Conservation (phyloP, 805 yeast species). For the Candida vartiovaarae region DNA sequence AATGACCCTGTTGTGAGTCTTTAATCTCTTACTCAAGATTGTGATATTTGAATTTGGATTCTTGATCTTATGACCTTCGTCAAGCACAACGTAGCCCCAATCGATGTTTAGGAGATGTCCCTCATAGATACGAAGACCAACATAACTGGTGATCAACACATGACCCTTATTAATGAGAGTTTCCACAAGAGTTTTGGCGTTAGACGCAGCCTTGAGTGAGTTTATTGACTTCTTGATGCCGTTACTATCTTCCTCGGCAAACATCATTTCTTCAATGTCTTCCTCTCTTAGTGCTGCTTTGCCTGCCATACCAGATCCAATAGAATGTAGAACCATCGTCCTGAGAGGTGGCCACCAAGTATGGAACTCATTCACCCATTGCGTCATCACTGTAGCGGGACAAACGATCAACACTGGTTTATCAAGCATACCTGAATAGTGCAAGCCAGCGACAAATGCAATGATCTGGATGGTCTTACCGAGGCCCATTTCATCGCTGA, state of each 20-base stretch:
- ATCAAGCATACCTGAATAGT: constrained; percentile 65
- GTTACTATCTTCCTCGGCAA: constrained; percentile 35
- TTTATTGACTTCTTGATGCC: constrained; percentile 22
- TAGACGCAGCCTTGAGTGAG: constrained; percentile 26
- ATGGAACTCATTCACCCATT: constrained; percentile 96
- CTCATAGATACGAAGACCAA: constrained; percentile 69
- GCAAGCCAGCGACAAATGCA: constrained; percentile 85
- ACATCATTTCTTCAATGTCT: constrained; percentile 44
- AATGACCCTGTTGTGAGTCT: constrained; percentile 80
- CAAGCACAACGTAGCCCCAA: constrained; percentile 90
- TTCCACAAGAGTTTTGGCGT: constrained; percentile 44
- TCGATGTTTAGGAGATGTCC: constrained; percentile 51
- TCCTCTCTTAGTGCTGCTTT: constrained; percentile 33
- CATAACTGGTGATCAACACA: constrained; percentile 85
- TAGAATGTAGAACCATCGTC: constrained; percentile 80
- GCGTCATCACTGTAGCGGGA: constrained; percentile 93
- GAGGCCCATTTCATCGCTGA: constrained; percentile 97
- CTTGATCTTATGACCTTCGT: constrained; percentile 95
- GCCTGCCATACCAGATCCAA: constrained; percentile 74
- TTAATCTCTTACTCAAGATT: constrained; percentile 73
- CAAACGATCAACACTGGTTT: constrained; percentile 85
- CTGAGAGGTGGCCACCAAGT: constrained; percentile 98
- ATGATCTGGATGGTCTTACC: constrained; percentile 94
- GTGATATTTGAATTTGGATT: constrained; percentile 91
- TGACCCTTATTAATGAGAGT: constrained; percentile 65